phyloP scores from a whole-genome alignment of 192 early-diverging fungal genomes.

The Kickxella alabastrina region DNA sequence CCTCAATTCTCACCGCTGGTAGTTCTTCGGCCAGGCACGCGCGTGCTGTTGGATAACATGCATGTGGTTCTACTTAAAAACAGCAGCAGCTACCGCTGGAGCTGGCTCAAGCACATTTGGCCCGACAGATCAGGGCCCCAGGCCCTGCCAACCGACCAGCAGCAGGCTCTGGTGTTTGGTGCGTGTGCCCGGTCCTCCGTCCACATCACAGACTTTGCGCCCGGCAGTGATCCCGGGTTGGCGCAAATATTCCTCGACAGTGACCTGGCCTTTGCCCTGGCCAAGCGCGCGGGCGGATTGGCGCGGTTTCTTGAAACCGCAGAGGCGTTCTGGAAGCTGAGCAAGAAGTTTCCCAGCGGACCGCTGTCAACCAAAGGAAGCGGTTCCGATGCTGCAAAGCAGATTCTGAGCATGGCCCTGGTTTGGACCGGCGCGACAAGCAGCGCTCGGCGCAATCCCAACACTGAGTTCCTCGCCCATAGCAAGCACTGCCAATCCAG shows the following conservation, averaged over 20 bases:
- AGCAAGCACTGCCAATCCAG: conserved; percentile 1
- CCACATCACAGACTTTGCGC: conserved; percentile 20
- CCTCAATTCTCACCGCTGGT: conserved; percentile 20
- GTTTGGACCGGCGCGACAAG: neutral
- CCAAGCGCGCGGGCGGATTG: conserved; percentile 8
- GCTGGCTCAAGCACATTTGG: conserved; percentile 19
- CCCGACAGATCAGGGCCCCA: neutral
- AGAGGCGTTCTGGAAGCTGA: conserved; percentile 34
- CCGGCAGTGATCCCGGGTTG: neutral
- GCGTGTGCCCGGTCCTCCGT: conserved; percentile 34
- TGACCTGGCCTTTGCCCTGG: conserved; percentile 2
- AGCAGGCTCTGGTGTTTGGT: conserved; percentile 24
- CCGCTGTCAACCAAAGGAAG: neutral
- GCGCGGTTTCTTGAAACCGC: conserved; percentile 30
- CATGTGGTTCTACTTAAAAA: conserved; percentile 29
- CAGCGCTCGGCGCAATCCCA: neutral
- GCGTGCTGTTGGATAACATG: conserved; percentile 30
- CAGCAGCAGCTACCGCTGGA: conserved; percentile 28
- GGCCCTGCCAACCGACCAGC: neutral
- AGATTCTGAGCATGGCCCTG: conserved; percentile 17
- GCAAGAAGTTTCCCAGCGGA: conserved; percentile 23
- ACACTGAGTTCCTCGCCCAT: conserved; percentile 17
- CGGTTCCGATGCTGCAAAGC: neutral
- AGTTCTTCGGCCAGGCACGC: conserved; percentile 30
- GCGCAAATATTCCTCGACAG: neutral